These are phyloP conservation scores for Knufia fluminis DNA, from an alignment of 2,329 filamentous ascomycete genomes.

Conservation along the genomic window DNA sequence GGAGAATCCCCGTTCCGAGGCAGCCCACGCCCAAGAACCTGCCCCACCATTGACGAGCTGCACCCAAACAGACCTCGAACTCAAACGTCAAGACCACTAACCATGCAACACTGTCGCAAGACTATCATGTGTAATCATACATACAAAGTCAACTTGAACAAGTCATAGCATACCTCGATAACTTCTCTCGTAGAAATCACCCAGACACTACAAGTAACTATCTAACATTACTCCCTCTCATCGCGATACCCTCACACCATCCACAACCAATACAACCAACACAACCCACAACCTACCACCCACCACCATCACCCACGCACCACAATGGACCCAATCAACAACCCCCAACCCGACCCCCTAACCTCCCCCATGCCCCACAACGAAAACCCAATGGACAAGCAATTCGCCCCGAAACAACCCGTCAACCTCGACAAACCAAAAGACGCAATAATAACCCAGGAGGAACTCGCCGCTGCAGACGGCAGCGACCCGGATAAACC, in stretches of 20 bases:
- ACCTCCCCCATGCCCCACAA: constrained; percentile 22
- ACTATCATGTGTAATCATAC: background rate
- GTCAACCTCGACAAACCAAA: constrained; percentile 69
- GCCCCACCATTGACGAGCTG: background rate
- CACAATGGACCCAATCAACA: background rate
- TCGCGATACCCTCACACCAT: too few relatives aligned
- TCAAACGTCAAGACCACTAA: background rate
- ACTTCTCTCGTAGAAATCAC: background rate
- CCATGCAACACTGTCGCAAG: background rate
- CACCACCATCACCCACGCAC: background rate
- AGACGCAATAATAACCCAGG: constrained; percentile 71
- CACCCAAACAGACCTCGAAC: background rate
- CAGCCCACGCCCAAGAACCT: background rate
- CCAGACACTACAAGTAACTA: too few relatives aligned
- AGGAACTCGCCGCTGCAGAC: constrained; percentile 71
- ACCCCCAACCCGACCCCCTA: constrained; percentile 10
- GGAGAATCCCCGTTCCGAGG: background rate
- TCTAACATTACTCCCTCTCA: too few relatives aligned
- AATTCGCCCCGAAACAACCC: constrained; percentile 33
- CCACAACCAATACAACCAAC: too few relatives aligned
- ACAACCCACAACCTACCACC: background rate
- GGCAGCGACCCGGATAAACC: constrained; percentile 44
- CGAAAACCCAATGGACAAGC: constrained; percentile 25
- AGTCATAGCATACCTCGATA: background rate
- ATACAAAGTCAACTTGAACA: background rate